Percentiles rank a stretch among this genome's conserved stretches.
Conservation (phyloP, 306 rosid genomes). For the Alnus rubra region DNA sequence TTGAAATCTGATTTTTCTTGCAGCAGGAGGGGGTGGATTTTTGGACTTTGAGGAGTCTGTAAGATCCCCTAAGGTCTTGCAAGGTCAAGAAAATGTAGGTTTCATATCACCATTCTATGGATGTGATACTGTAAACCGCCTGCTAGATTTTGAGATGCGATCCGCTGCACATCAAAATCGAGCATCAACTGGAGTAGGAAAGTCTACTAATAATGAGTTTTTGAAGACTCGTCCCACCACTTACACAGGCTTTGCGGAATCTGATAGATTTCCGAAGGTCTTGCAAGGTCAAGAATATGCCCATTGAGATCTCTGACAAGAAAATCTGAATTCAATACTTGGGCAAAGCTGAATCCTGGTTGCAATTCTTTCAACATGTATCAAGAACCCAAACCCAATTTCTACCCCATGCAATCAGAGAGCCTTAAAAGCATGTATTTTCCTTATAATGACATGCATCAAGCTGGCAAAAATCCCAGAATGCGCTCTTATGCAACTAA, state of each 20-base stretch:
- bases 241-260: slow-evolving; percentile 71
- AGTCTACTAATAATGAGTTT: slow-evolving; percentile 55
- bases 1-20: slow-evolving; percentile 21
- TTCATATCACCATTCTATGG: slow-evolving; percentile 73
- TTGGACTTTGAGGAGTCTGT: slow-evolving; percentile 88
- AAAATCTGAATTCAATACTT: slow-evolving; percentile 56
- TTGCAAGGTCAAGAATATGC: slow-evolving; percentile 99
- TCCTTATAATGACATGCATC: slow-evolving; percentile 58
- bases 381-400: slow-evolving; percentile 56
- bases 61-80: slow-evolving; percentile 99
- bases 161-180: slow-evolving; percentile 56
- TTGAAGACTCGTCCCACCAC: slow-evolving; percentile 62
- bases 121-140: slow-evolving; percentile 67
- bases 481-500: slow-evolving; percentile 46
- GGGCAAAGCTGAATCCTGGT: slow-evolving; percentile 61
- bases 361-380: slow-evolving; percentile 54
- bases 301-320: slow-evolving; percentile 69
- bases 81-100: slow-evolving; percentile 99
- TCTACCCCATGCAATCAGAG: slow-evolving; percentile 52
- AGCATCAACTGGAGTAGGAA: slow-evolving; percentile 49
- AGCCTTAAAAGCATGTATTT: slow-evolving; percentile 55
- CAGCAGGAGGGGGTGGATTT: slow-evolving; percentile 68
- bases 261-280: slow-evolving; percentile 80
- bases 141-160: slow-evolving; percentile 65
- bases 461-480: slow-evolving; percentile 48